These are phyloP conservation scores for Mycena galericulata DNA, from an alignment of 768 basidiomycete species.

Conservation along the genomic window DNA sequence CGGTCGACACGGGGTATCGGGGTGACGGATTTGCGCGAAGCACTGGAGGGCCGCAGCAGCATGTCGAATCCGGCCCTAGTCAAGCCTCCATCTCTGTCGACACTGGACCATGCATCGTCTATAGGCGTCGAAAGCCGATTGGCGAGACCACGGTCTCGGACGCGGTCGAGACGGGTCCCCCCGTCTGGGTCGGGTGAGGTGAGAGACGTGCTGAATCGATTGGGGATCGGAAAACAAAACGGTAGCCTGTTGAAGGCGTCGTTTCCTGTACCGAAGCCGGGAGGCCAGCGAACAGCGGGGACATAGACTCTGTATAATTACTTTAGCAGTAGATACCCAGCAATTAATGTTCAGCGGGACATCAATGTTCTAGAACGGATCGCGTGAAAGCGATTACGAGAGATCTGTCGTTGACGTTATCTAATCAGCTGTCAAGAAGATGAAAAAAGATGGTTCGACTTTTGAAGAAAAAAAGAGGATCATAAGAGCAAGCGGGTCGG, in stretches of 20 bases:
- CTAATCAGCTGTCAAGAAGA: background rate
- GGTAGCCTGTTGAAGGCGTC: slow-evolving; percentile 76
- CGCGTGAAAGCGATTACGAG: no score
- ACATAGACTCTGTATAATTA: slow-evolving; percentile 21
- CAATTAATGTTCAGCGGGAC: no score
- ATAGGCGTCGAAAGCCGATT: slow-evolving; percentile 51
- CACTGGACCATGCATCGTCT: slow-evolving; percentile 76
- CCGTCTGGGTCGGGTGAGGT: slow-evolving; percentile 76
- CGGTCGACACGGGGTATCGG: slow-evolving; percentile 86
- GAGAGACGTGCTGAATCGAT: slow-evolving; percentile 80
- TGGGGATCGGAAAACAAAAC: slow-evolving; percentile 85
- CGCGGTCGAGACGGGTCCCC: slow-evolving; percentile 63
- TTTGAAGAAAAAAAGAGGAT: no score
- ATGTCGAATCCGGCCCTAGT: slow-evolving; percentile 82
- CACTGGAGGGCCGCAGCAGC: slow-evolving; percentile 86
- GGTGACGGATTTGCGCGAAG: slow-evolving; percentile 89
- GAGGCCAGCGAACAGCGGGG: slow-evolving; percentile 7
- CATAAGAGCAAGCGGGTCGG: no score
- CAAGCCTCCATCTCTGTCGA: slow-evolving; percentile 80
- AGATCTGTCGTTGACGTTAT: no score
- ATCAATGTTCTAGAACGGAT: no score
- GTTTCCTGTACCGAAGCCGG: slow-evolving; percentile 64
- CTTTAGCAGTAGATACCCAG: slow-evolving; percentile 15
- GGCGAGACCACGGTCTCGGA: slow-evolving; percentile 53
- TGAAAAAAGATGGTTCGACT: background rate